These are phyloP conservation scores for Cubamyces sp. DNA, from an alignment of 768 basidiomycete species.

Conservation along the genomic window DNA sequence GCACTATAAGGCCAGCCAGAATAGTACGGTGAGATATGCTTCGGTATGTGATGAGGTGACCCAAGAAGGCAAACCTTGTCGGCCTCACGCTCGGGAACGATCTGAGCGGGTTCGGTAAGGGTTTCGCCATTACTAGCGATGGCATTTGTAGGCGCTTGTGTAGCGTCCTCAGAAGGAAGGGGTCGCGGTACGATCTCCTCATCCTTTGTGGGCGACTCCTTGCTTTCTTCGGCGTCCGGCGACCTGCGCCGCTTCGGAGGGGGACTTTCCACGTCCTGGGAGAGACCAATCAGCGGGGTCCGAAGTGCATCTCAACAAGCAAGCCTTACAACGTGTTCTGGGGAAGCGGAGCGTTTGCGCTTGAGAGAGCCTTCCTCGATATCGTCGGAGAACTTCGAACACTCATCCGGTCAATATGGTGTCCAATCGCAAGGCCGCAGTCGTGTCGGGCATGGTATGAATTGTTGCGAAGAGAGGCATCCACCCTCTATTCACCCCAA, in stretches of 20 bases:
- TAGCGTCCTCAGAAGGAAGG: neutral
- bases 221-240: constrained; percentile 8
- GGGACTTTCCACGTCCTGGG: neutral
- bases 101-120: no score
- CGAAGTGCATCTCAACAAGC: neutral
- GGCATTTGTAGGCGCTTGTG: neutral
- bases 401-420: constrained; percentile 7
- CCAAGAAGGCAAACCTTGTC: constrained; percentile 4
- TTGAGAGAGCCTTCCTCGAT: constrained; percentile 31
- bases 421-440: no score
- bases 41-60: neutral
- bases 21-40: neutral
- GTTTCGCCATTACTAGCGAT: neutral
- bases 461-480: no score
- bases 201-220: neutral
- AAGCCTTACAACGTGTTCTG: constrained; percentile 5
- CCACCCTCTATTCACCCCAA: no score
- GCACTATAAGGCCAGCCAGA: neutral
- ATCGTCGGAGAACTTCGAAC: constrained; percentile 22
- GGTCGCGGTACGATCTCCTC: constrained; percentile 3
- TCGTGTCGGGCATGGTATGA: no score
- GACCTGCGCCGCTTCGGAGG: constrained; percentile 30
- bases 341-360: constrained; percentile 21
- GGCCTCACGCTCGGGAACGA: neutral
- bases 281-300: neutral